A percentile compares a stretch with the other conserved stretches of the same genome.
These are phyloP conservation scores for Coix lacrymajobi DNA, from an alignment of 176 grass and related monocot genomes.

Conservation along the genomic window DNA sequence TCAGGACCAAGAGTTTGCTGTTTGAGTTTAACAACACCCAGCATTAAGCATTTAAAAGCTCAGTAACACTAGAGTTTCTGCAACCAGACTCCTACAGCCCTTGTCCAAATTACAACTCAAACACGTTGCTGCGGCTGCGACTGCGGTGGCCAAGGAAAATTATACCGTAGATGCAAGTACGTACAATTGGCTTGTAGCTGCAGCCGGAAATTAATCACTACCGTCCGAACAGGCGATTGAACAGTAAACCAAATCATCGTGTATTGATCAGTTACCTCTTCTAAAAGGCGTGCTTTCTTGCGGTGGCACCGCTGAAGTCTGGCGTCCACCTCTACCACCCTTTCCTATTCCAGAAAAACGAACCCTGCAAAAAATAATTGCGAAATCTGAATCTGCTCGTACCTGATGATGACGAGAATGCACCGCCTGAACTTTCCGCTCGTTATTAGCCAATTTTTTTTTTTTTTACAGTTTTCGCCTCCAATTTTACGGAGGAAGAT, in stretches of 20 bases:
- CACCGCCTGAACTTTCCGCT: neutral
- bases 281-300: conserved; percentile 25
- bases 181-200: too few species aligned
- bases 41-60: neutral
- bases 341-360: conserved; percentile 37
- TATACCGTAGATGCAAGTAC: too few species aligned
- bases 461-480: neutral
- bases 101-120: neutral
- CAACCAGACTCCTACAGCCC: neutral
- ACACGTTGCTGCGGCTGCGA: too few species aligned
- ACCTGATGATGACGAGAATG: neutral
- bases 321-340: conserved; percentile 1
- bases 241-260: neutral
- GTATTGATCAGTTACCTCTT: conserved; percentile 24
- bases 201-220: too few species aligned
- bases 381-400: neutral
- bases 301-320: neutral
- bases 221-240: too few species aligned
- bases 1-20: neutral
- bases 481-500: neutral
- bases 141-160: too few species aligned
- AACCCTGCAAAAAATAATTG: conserved; percentile 20
- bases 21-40: too few species aligned
- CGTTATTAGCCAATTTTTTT: neutral
- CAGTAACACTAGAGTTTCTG: neutral